These are phyloP conservation scores for Handroanthus guayacan DNA, from an alignment of 257 asterid genomes.

Conservation along the genomic window DNA sequence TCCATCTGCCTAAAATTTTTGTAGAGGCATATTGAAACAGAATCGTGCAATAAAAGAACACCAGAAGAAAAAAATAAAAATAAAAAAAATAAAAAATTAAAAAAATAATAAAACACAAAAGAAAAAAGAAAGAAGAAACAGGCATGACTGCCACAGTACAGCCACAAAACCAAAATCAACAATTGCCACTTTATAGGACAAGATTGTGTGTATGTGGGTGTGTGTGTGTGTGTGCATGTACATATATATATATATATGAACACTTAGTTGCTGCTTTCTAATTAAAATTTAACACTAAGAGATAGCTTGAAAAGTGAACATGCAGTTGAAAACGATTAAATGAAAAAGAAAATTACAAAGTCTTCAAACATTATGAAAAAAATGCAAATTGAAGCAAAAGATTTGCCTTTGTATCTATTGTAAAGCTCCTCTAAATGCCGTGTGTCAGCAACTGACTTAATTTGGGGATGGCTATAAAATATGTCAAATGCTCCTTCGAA, in stretches of 20 bases:
- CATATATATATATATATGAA: too few species aligned
- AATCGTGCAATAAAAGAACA: background rate
- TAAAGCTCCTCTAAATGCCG: conserved; percentile 94
- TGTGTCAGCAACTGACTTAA: conserved; percentile 78
- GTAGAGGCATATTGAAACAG: background rate
- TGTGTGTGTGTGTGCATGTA: too few species aligned
- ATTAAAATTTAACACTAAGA: conserved; percentile 16
- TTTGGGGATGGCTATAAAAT: conserved; percentile 87
- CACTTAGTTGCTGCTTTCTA: background rate
- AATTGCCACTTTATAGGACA: conserved; percentile 9
- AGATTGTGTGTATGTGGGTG: too few species aligned
- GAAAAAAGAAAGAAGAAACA: background rate
- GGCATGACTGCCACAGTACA: background rate
- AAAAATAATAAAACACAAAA: too few species aligned
- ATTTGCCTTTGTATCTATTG: conserved; percentile 88
- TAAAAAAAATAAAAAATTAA: too few species aligned
- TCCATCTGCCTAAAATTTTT: background rate
- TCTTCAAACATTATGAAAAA: background rate
- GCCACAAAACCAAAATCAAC: conserved; percentile 11
- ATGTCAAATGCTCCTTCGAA: conserved; percentile 97
- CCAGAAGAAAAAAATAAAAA: background rate
- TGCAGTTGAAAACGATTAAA: conserved; percentile 13
- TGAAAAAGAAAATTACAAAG: background rate
- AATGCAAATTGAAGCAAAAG: conserved; percentile 3
- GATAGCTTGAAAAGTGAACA: conserved; percentile 23